These are phyloP conservation scores for Coffea canephora DNA, from an alignment of 257 asterid genomes.

Conservation along the genomic window DNA sequence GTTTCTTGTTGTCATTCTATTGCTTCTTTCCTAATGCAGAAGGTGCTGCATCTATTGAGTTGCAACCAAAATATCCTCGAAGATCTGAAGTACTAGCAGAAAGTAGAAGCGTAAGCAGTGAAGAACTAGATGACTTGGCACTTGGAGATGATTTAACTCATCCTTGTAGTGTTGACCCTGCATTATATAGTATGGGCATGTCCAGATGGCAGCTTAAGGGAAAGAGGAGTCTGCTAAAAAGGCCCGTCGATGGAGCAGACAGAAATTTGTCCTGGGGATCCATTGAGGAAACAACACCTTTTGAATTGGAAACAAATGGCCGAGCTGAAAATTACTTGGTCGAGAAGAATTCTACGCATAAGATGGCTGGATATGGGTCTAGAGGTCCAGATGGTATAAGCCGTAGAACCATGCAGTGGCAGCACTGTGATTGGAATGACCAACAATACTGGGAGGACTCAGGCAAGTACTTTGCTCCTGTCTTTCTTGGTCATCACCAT, in stretches of 20 bases:
- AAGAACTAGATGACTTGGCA: slow-evolving; percentile 62
- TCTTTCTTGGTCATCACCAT: slow-evolving; percentile 36
- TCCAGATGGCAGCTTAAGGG: slow-evolving; percentile 86
- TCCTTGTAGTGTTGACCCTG: slow-evolving; percentile 38
- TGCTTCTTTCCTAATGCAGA: slow-evolving; percentile 48
- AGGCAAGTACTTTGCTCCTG: slow-evolving; percentile 44
- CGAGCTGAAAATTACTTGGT: slow-evolving; percentile 32
- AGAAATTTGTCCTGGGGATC: slow-evolving; percentile 42
- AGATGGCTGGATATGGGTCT: slow-evolving; percentile 43
- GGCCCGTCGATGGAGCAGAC: slow-evolving; percentile 47
- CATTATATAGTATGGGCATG: slow-evolving; percentile 40
- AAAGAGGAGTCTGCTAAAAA: slow-evolving; percentile 65
- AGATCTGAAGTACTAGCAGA: slow-evolving; percentile 54
- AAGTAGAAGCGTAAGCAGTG: slow-evolving; percentile 77
- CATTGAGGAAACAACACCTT: slow-evolving; percentile 33
- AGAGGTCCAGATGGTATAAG: slow-evolving; percentile 35
- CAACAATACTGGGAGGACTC: slow-evolving; percentile 65
- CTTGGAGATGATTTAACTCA: slow-evolving; percentile 51
- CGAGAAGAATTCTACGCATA: slow-evolving; percentile 36
- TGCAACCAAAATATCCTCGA: slow-evolving; percentile 79
- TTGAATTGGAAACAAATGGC: slow-evolving; percentile 38
- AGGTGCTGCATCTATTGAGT: slow-evolving; percentile 81
- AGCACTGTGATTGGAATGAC: slow-evolving; percentile 46
- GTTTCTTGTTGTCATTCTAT: slow-evolving; percentile 10
- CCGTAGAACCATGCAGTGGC: slow-evolving; percentile 34